Evolutionary conservation across 2,329 filamentous ascomycete genomes (phyloP).

Genomic region (Colletotrichum sansevieriae): DNA sequence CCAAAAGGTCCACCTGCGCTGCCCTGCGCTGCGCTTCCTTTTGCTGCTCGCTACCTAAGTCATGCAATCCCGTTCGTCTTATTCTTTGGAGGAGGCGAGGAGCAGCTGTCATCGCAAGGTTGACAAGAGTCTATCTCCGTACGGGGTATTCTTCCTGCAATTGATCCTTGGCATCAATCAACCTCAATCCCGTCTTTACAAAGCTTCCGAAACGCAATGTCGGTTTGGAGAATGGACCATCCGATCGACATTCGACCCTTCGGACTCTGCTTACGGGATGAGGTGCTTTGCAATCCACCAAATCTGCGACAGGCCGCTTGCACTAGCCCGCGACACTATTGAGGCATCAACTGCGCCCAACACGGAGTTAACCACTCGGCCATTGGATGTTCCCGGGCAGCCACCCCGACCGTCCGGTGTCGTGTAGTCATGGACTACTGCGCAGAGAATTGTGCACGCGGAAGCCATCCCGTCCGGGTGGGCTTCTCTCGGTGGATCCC

Average conservation of each 20-base stretch:
- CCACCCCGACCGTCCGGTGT: constrained; percentile 18
- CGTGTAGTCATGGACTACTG: constrained; percentile 21
- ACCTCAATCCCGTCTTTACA: constrained; percentile 7
- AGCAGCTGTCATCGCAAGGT: constrained; percentile 36
- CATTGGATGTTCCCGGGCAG: constrained; percentile 19
- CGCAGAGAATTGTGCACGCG: constrained; percentile 25
- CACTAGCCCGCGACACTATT: constrained; percentile 13
- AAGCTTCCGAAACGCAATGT: background rate
- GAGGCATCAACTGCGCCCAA: constrained; percentile 13
- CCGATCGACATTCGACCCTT: background rate
- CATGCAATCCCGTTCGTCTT: constrained; percentile 27
- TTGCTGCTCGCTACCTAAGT: background rate
- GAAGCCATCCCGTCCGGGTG: constrained; percentile 32
- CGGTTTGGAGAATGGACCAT: background rate
- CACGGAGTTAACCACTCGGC: constrained; percentile 35
- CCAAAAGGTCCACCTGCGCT: background rate
- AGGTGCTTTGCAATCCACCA: background rate
- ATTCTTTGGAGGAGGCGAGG: constrained; percentile 6
- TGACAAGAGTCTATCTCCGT: constrained; percentile 4
- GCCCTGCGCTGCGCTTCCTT: background rate
- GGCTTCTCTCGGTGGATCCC: constrained; percentile 21
- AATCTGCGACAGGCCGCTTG: constrained; percentile 12
- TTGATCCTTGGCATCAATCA: background rate
- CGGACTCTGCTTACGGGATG: constrained; percentile 7
- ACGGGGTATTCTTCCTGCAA: constrained; percentile 7